phyloP scores from a whole-genome alignment of 2,329 filamentous ascomycete genomes.

The Ceratocystis huliohia region DNA sequence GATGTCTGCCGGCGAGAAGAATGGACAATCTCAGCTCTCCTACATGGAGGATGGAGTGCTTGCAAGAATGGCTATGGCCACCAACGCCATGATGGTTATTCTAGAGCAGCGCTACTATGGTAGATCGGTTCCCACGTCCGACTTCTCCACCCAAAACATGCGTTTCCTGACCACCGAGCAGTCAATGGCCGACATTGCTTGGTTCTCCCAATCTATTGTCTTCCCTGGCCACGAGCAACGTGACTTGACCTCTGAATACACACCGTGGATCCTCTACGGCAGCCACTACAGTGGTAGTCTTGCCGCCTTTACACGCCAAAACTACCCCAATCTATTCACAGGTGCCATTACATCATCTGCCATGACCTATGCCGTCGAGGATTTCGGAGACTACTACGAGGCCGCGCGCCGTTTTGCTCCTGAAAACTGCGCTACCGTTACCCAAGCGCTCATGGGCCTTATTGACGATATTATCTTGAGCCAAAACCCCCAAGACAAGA shows the following conservation, averaged over 20 bases:
- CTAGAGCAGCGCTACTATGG: conserved; percentile 86
- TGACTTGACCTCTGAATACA: conserved; percentile 51
- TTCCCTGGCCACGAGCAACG: conserved; percentile 57
- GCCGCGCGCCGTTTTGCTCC: conserved; percentile 39
- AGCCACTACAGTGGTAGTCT: conserved; percentile 75
- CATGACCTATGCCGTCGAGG: conserved; percentile 62
- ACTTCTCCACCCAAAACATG: conserved; percentile 55
- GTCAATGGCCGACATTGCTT: conserved; percentile 66
- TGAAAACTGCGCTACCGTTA: conserved; percentile 49
- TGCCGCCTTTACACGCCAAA: conserved; percentile 59
- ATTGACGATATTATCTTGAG: conserved; percentile 40
- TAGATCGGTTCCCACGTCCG: conserved; percentile 52
- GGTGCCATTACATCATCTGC: conserved; percentile 70
- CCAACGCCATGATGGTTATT: conserved; percentile 62
- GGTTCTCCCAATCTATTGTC: conserved; percentile 61
- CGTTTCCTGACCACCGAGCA: conserved; percentile 78
- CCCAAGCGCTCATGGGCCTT: conserved; percentile 43
- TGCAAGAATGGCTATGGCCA: conserved; percentile 55
- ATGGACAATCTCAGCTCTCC: conserved; percentile 47
- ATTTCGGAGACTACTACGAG: conserved; percentile 56
- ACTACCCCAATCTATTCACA: conserved; percentile 69
- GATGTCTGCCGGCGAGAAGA: conserved; percentile 58
- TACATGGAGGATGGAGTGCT: conserved; percentile 70
- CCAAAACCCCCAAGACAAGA: conserved; percentile 29
- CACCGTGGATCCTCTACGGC: conserved; percentile 67